Evolutionary conservation across 169 alveolate genomes (phyloP).

Genomic region (Cryptosporidium sp.): DNA sequence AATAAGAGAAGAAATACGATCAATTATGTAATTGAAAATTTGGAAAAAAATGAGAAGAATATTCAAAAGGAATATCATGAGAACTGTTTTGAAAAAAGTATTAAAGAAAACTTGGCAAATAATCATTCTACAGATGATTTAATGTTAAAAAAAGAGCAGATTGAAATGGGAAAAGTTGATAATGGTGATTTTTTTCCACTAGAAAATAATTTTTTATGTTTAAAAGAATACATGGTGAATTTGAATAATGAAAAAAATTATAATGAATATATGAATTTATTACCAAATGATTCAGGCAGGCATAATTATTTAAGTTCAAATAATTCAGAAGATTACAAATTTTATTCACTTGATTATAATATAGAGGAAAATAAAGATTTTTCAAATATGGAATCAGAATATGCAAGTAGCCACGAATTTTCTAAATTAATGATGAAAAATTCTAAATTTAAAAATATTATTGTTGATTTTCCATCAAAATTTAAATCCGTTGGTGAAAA

Average conservation of each 20-base stretch:
- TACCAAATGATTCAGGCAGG: constrained; percentile 4
- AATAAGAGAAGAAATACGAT: constrained; percentile 27
- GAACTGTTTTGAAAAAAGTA: not conserved
- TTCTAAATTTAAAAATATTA: constrained; percentile 13
- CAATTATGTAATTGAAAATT: constrained; percentile 21
- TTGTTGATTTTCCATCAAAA: constrained; percentile 19
- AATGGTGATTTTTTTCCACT: not conserved
- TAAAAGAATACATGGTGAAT: constrained; percentile 54
- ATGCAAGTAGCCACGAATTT: not conserved
- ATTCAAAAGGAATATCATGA: not conserved
- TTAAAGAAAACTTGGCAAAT: not conserved
- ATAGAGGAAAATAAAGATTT: constrained; percentile 30
- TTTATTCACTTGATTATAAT: constrained; percentile 36
- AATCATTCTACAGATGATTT: not conserved
- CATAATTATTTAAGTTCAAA: constrained; percentile 45
- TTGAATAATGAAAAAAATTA: not conserved
- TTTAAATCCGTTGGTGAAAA: not conserved
- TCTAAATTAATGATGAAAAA: constrained; percentile 19
- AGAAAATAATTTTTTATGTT: not conserved
- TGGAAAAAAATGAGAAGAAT: not conserved
- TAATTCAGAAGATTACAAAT: constrained; percentile 38
- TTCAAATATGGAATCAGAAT: constrained; percentile 1
- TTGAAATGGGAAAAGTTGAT: not conserved
- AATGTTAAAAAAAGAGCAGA: not conserved
- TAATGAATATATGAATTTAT: not conserved